Conservation (phyloP, 2,329 filamentous ascomycete species). For the Emericellopsis atlantica region DNA sequence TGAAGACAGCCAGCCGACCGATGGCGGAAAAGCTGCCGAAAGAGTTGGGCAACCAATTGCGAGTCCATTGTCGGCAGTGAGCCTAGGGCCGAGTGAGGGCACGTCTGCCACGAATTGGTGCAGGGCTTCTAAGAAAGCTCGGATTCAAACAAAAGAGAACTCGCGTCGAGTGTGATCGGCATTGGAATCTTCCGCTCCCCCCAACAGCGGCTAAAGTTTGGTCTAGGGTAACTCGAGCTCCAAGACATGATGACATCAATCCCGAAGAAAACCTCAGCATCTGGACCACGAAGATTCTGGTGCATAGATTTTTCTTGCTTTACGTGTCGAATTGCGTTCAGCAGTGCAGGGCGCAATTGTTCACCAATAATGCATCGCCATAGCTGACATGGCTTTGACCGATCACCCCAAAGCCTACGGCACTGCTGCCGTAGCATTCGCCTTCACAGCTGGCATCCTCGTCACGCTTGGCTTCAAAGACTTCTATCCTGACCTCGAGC, state of each 20-base stretch:
- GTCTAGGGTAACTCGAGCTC: no score
- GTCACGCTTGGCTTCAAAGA: slow-evolving; percentile 70
- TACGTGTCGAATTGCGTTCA: no score
- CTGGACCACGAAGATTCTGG: no score
- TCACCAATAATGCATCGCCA: neutral
- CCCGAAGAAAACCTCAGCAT: no score
- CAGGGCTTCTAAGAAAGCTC: neutral
- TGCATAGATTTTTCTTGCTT: no score
- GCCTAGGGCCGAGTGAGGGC: neutral
- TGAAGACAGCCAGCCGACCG: slow-evolving; percentile 18
- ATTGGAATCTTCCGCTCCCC: slow-evolving; percentile 1
- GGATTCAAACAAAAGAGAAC: no score
- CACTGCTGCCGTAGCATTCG: slow-evolving; percentile 52
- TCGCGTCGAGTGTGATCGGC: neutral
- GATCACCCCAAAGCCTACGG: slow-evolving; percentile 51
- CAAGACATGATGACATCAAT: no score
- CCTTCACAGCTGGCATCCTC: slow-evolving; percentile 67
- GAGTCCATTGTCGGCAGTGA: slow-evolving; percentile 56
- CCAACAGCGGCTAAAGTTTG: no score
- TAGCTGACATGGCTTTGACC: slow-evolving; percentile 39
- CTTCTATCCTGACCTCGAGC: slow-evolving; percentile 62
- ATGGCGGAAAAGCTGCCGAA: slow-evolving; percentile 75
- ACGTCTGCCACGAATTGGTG: neutral
- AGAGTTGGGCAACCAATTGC: slow-evolving; percentile 62
- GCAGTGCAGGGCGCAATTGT: neutral